phyloP scores from a whole-genome alignment of 1,284 basidiomycete genomes.

The Ustilago hordei region DNA sequence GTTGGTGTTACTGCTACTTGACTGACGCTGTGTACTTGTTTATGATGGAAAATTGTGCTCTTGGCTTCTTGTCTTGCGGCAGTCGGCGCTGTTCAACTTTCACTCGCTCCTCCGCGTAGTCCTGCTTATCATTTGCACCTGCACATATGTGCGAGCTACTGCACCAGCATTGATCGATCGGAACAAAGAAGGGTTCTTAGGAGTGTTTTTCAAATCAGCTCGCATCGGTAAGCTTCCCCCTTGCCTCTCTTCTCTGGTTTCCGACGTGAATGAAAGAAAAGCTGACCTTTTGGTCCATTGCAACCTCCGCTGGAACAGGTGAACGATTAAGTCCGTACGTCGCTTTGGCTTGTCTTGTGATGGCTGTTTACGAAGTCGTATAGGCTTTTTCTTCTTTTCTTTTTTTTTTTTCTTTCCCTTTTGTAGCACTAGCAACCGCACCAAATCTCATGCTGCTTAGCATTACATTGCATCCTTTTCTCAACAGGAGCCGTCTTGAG shows the following conservation, averaged over 20 bases:
- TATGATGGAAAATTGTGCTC: too few species aligned
- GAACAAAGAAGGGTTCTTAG: constrained; percentile 82
- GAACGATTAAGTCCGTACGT: constrained; percentile 68
- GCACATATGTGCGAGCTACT: constrained; percentile 91
- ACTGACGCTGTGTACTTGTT: too few species aligned
- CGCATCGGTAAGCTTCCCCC: constrained; percentile 60
- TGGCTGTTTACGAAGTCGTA: constrained; percentile 64
- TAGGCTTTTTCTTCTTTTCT: constrained; percentile 11
- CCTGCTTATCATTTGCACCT: constrained; percentile 93
- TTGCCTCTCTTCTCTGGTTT: not conserved
- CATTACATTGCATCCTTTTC: not conserved
- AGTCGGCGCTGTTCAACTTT: constrained; percentile 99
- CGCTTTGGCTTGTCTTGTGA: constrained; percentile 66
- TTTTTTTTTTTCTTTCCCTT: too few species aligned
- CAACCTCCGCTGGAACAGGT: constrained; percentile 35
- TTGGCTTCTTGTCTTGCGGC: not conserved
- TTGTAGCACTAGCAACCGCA: constrained; percentile 12
- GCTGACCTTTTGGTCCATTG: not conserved
- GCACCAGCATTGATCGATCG: constrained; percentile 89
- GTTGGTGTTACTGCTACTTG: too few species aligned
- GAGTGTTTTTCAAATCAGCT: constrained; percentile 67
- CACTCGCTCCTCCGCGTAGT: constrained; percentile 93
- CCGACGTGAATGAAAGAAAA: not conserved
- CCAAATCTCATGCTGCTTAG: not conserved
- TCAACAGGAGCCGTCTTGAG: too few species aligned